Evolutionary conservation across 2,329 filamentous ascomycete genomes (phyloP), one percentile per base, ranked within the genome.

Genomic region (Helotiales sp.): DNA sequence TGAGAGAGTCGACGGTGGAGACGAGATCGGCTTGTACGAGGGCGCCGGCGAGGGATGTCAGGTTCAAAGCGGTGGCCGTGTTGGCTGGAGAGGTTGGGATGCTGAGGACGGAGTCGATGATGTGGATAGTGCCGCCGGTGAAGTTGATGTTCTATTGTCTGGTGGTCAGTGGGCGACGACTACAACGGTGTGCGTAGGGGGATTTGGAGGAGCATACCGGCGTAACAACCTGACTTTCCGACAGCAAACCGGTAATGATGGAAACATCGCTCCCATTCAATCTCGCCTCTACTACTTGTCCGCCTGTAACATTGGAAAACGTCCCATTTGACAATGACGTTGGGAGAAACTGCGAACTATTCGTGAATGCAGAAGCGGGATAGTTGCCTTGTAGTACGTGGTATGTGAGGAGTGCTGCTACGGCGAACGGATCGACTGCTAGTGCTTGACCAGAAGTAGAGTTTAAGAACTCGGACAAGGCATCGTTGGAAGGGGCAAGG

Each of bases 231-330:
- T 34, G 60, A 47, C 65, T 64, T 49, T 58, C 61, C 34, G 46
- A 55, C 13, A 61, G 58, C 49, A 74, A 64, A 19, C 70, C 66
- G 7, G 65, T 62, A 47, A 74, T 70, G 42, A 76, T 68, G 40
- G 76, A 69, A 8, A 68, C 66, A 61, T 75, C 69, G 12, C 71
- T 67, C 55, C 78, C 75, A 63, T 75, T 74, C 61, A 74, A 70
- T 59, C 78, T 66, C 17, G 29, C 59, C 44, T 63, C 60, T 34
- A 82, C 73, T 50, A 75, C 73, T 61, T 81, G 79, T 2, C 80
- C 79, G 38, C 70, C 71, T 2, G 78, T 77, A 24, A 82, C 77
- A 62, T 80, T 81, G 36, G 76, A 74, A 68, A 74, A 81, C n/a
- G 62, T 67, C 8, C 70, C 33, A 33, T 74, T 70, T 3, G 65